Conservation (phyloP, 768 basidiomycete genomes). For the Russula sp. region DNA sequence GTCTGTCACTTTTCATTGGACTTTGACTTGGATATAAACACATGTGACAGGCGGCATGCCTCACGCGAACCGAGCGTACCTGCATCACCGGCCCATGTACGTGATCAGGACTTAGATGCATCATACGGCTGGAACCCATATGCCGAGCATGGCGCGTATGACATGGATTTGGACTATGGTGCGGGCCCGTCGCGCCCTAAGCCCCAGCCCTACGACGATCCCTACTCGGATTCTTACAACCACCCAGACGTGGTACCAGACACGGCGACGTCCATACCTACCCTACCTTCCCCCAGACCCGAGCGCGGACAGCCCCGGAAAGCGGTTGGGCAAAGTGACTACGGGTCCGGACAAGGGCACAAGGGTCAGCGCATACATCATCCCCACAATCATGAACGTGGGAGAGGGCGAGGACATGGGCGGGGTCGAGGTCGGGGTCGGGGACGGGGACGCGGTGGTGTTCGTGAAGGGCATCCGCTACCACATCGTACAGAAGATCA, state of each 20-base stretch:
- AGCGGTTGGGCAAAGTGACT: slow-evolving; percentile 35
- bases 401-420: slow-evolving; percentile 31
- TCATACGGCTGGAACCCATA: slow-evolving; percentile 58
- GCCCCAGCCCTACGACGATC: slow-evolving; percentile 77
- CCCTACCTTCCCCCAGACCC: not conserved
- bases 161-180: slow-evolving; percentile 50
- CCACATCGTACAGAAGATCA: slow-evolving; percentile 36
- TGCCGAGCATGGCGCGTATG: slow-evolving; percentile 65
- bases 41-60: slow-evolving; percentile 47
- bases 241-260: slow-evolving; percentile 14
- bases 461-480: slow-evolving; percentile 7
- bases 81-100: slow-evolving; percentile 50
- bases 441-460: slow-evolving; percentile 17
- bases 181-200: slow-evolving; percentile 57
- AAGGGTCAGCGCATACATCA: slow-evolving; percentile 36
- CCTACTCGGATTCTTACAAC: slow-evolving; percentile 47
- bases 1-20: slow-evolving; percentile 30
- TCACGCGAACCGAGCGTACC: slow-evolving; percentile 48
- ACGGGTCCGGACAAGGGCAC: slow-evolving; percentile 35
- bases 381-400: slow-evolving; percentile 26
- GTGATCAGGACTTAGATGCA: slow-evolving; percentile 53
- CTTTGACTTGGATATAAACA: not conserved
- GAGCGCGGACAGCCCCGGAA: slow-evolving; percentile 14
- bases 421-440: slow-evolving; percentile 37
- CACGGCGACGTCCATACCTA: not conserved